Percentiles rank a stretch among this genome's conserved stretches.
phyloP scores from a whole-genome alignment of 225 moss, liverwort and hornwort genomes.

The Marchantia polymorpha region DNA sequence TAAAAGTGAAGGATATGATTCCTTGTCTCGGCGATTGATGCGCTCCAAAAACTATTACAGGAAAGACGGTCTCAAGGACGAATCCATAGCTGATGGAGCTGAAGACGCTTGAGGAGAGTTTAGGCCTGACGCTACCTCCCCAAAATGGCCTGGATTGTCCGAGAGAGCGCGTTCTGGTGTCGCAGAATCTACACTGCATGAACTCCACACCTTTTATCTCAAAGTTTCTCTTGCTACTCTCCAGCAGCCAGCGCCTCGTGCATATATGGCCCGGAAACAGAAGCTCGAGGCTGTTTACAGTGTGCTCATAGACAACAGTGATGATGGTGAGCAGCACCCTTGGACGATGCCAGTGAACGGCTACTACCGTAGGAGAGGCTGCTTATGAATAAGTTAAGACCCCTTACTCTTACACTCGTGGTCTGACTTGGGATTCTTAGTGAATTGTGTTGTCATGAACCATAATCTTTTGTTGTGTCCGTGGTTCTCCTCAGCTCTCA shows the following conservation, averaged over 20 bases:
- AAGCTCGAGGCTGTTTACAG: constrained; percentile 77
- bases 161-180: constrained; percentile 50
- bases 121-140: constrained; percentile 30
- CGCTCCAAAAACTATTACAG: constrained; percentile 98
- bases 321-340: constrained; percentile 86
- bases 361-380: constrained; percentile 88
- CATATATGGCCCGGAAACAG: constrained; percentile 89
- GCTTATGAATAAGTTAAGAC: constrained; percentile 44
- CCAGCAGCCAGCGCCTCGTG: constrained; percentile 69
- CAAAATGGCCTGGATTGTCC: constrained; percentile 37
- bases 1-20: constrained; percentile 99
- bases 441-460: too few relatives aligned
- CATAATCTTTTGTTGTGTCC: too few relatives aligned
- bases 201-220: constrained; percentile 79
- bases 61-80: constrained; percentile 61
- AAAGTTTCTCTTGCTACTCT: constrained; percentile 64
- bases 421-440: too few relatives aligned
- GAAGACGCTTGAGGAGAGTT: constrained; percentile 34
- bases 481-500: too few relatives aligned
- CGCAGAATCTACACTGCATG: constrained; percentile 63
- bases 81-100: constrained; percentile 52
- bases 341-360: constrained; percentile 92
- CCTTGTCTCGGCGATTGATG: constrained; percentile 98
- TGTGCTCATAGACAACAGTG: constrained; percentile 79
- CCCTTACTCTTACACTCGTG: neutral